Conservation (phyloP, 805 yeast species). For the Tetrapisispora taiwanensis region DNA sequence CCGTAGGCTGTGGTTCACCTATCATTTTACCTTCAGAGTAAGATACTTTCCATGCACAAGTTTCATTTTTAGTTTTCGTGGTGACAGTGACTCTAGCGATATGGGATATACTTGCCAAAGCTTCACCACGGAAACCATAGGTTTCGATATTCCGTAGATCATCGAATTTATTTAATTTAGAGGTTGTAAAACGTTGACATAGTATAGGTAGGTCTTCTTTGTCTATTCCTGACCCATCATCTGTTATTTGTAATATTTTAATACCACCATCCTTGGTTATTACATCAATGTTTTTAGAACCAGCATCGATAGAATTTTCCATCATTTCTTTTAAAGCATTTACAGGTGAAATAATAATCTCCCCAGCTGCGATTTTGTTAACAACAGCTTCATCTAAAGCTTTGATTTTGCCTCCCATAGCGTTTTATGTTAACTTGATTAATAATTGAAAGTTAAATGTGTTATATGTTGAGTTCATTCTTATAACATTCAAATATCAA, state of each 20-base stretch:
- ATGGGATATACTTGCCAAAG: slow-evolving; percentile 88
- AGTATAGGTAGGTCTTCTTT: slow-evolving; percentile 64
- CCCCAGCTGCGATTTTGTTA: slow-evolving; percentile 94
- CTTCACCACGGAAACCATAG: slow-evolving; percentile 95
- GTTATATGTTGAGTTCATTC: no score
- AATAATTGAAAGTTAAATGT: no score
- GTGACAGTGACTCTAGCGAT: slow-evolving; percentile 72
- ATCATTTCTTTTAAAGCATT: slow-evolving; percentile 89
- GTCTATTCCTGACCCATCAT: slow-evolving; percentile 77
- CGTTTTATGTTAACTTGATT: not conserved
- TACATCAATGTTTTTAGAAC: slow-evolving; percentile 62
- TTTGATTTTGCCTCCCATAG: slow-evolving; percentile 19
- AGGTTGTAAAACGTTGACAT: slow-evolving; percentile 91
- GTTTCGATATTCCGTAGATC: slow-evolving; percentile 66
- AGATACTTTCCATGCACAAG: slow-evolving; percentile 62
- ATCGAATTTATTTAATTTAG: slow-evolving; percentile 64
- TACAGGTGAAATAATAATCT: slow-evolving; percentile 85
- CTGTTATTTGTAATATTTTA: slow-evolving; percentile 75
- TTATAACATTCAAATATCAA: no score
- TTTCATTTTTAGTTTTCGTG: slow-evolving; percentile 52
- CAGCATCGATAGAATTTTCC: slow-evolving; percentile 89
- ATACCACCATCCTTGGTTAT: slow-evolving; percentile 87
- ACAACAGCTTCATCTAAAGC: slow-evolving; percentile 63
- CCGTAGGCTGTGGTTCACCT: slow-evolving; percentile 56
- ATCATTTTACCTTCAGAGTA: slow-evolving; percentile 57